A percentile compares a stretch with the other conserved stretches of the same genome.
Evolutionary conservation across 306 rosid genomes (phyloP).

Genomic region (Rubus idaeus): DNA sequence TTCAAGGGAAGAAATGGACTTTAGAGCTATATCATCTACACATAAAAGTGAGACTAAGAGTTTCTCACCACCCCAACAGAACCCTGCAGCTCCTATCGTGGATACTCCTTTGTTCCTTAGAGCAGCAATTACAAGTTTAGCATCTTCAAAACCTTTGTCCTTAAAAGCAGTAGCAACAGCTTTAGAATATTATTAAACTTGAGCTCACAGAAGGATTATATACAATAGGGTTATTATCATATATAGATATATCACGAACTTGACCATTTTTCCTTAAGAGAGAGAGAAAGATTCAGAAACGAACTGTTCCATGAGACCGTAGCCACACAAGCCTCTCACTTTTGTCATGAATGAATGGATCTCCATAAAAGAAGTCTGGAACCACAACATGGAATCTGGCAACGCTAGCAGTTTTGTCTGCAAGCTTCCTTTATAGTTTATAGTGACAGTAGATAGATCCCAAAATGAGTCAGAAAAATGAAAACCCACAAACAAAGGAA

Average conservation of each 20-base stretch:
- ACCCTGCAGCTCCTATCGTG: constrained; percentile 59
- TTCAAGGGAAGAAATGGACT: not conserved
- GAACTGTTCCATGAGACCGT: constrained; percentile 64
- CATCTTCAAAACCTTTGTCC: constrained; percentile 59
- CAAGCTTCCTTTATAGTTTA: constrained; percentile 59
- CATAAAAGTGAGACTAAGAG: constrained; percentile 3
- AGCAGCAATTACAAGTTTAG: constrained; percentile 53
- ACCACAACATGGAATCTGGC: constrained; percentile 72
- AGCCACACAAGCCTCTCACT: constrained; percentile 49
- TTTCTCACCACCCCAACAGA: constrained; percentile 81
- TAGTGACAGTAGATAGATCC: not conserved
- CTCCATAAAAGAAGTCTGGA: constrained; percentile 72
- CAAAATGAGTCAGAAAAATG: not conserved
- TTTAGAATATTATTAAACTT: not conserved
- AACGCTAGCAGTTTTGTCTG: constrained; percentile 66
- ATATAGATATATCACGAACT: too few species aligned
- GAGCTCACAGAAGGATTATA: too few species aligned
- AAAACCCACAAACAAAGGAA: not conserved
- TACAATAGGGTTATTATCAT: too few species aligned
- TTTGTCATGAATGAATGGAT: constrained; percentile 43
- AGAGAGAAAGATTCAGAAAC: constrained; percentile 26
- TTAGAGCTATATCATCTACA: not conserved
- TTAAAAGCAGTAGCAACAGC: constrained; percentile 15
- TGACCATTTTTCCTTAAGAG: too few species aligned
- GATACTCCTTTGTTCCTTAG: constrained; percentile 58